Conservation (phyloP, 805 yeast species). For the Kodamaea leandrae region DNA sequence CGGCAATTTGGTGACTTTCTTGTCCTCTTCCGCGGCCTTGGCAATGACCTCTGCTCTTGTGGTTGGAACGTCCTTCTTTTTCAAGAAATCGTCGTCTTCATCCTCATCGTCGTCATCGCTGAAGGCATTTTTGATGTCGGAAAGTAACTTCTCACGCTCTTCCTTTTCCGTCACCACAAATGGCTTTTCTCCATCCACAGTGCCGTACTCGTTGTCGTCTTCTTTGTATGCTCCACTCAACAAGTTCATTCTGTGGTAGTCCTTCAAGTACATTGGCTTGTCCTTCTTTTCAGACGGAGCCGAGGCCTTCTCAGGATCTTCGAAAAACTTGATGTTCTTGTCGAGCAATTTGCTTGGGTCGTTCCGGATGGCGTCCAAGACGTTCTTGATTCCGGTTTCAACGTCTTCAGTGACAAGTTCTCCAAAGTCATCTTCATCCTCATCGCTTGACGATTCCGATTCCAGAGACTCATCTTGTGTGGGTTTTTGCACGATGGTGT, state of each 20-base stretch:
- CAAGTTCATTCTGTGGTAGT: conserved; percentile 83
- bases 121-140: conserved; percentile 74
- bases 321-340: conserved; percentile 70
- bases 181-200: conserved; percentile 59
- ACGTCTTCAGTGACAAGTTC: conserved; percentile 84
- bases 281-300: conserved; percentile 13
- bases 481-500: no score
- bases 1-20: conserved; percentile 46
- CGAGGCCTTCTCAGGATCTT: conserved; percentile 42
- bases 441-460: conserved; percentile 41
- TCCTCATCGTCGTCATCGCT: conserved; percentile 38
- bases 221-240: conserved; percentile 61
- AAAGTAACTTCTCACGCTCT: conserved; percentile 68
- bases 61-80: conserved; percentile 46
- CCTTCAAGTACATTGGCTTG: conserved; percentile 86
- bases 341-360: conserved; percentile 68
- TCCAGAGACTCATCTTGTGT: conserved; percentile 21
- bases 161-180: conserved; percentile 73
- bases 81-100: conserved; percentile 49
- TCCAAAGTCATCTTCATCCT: conserved; percentile 90
- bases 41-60: conserved; percentile 8
- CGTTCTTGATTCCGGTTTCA: conserved; percentile 73
- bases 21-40: conserved; percentile 17
- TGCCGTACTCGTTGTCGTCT: conserved; percentile 42
- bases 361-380: conserved; percentile 63